Evolutionary conservation across 176 grass and related monocot genomes (phyloP), one percentile per base, ranked within the genome.

Genomic region (Stipa capillata): DNA sequence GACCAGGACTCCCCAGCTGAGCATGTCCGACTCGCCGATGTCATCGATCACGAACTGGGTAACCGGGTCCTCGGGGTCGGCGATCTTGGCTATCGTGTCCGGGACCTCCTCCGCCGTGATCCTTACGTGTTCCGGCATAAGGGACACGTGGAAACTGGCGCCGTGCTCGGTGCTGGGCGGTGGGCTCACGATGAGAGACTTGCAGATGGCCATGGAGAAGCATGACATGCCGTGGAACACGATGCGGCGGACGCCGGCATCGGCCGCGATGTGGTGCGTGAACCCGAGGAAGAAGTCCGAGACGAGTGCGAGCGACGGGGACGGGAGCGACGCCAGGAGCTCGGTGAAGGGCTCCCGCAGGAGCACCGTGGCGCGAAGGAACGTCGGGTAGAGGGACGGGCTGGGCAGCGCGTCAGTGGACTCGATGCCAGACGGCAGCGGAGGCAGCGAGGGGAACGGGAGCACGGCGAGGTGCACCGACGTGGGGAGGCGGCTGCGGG

Each of bases 231-330:
- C 85, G 42, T 97, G 83, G 77, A 84, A 92, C 36, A 92, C 85
- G 64, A 90, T 6, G 39, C 85, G 75, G 3, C 65, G 85, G 55
- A 97, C 77, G 28, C 82, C 67, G 0, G 82, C 58, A 24, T 69
- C 55, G 3, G 39, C 8, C 0, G 65, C 48, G 1, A 83, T 43
- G 48, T 28, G 23, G 24, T 55, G 79, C 20, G 86, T 88, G 58
- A 83, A 95, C 1, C 87, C 76, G 21, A 93, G 83, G 73, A 91
- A 97, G 85, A 93, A 93, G 83, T 97, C 88, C 6, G 90, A 93
- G 77, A 97, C 59, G 67, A 85, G 60, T 21, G 20, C 82, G 3
- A 74, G 51, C 16, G 83, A 74, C 2, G 54, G 50, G 10, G 45
- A 67, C 4, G 76, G 59, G 14, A 97, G 76, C 31, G 72, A 71